Percentiles rank a stretch among this genome's conserved stretches.
phyloP scores from a whole-genome alignment of 2,329 filamentous ascomycete genomes.

The Nigrograna mackinnonii region DNA sequence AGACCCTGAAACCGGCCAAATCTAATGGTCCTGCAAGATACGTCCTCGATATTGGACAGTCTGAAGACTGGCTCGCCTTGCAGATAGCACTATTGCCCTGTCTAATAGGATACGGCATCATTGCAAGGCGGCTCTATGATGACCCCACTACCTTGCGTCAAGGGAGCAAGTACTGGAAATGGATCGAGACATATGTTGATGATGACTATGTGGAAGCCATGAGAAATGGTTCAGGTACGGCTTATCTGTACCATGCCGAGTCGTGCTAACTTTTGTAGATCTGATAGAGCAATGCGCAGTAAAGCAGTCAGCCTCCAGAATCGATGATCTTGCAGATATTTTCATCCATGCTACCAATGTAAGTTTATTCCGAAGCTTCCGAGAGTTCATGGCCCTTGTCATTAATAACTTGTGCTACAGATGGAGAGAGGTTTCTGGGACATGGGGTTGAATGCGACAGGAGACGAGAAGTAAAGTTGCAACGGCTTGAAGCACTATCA shows the following conservation, averaged over 20 bases:
- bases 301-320: slow-evolving; percentile 71
- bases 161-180: slow-evolving; percentile 80
- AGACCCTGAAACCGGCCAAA: neutral
- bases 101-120: slow-evolving; percentile 83
- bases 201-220: slow-evolving; percentile 79
- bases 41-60: slow-evolving; percentile 85
- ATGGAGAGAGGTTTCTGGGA: slow-evolving; percentile 79
- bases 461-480: too few species aligned
- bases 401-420: slow-evolving; percentile 39
- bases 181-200: slow-evolving; percentile 87
- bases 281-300: slow-evolving; percentile 75
- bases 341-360: slow-evolving; percentile 88
- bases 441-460: slow-evolving; percentile 55
- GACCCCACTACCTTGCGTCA: slow-evolving; percentile 64
- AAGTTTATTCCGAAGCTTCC: too few species aligned
- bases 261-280: slow-evolving; percentile 48
- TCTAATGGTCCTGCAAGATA: slow-evolving; percentile 56
- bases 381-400: neutral
- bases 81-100: slow-evolving; percentile 86
- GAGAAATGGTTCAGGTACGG: slow-evolving; percentile 67
- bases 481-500: too few species aligned
- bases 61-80: slow-evolving; percentile 84
- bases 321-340: slow-evolving; percentile 82
- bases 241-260: neutral
- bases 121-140: slow-evolving; percentile 71